Base-by-base conservation (phyloP, 2,329 filamentous ascomycete genomes). In the Aspergillus cejpii region DNA sequence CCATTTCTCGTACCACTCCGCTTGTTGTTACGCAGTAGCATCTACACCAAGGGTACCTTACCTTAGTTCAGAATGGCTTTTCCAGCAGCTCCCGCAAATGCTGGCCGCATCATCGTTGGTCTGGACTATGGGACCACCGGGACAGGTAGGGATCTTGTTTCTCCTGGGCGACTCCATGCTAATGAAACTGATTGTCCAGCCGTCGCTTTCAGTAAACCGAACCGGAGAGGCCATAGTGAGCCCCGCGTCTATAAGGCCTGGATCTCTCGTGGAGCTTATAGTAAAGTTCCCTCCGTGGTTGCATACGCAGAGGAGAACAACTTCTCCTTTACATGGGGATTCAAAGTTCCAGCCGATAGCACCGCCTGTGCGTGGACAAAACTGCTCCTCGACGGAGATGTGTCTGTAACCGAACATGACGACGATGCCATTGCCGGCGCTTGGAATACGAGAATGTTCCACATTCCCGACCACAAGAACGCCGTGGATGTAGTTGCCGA, bases 291-390 rank as follows among this genome's bases (percentile, higher is more conserved):
- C 2, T 58, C 60, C 2, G 47, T 52, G 1, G 56, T 62, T 21
- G 61, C 60, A 1, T 62, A 60, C 37, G 24, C 29, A 4, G 23
- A 23, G 3, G 58, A 60, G 10, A 59, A 61, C 37, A 7, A 28
- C 6, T 37, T 36, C 10, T 37, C 45, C 6, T 14, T 17, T 0
- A 33, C 24, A 14, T 64, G 58, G 58, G 61, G 61, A 2, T 62
- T 51, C 39, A 45, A 57, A 26, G 55, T 62, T 3, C 37, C 42
- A 14, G 47, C 54, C 0, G 52, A 48, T 5, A 55, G 57, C 53
- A 53, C 43, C 11, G 24, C 48, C 7, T 62, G 58, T 39, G 51
- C 51, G 1, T 63, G 60, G 61, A 59, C 55, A n/a, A 64, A 64
- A 41, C 46, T 63, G 8, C 43, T 60, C 5, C 49, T 64, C 1